Evolutionary conservation across 2,329 filamentous ascomycete genomes (phyloP).

Genomic region (Aspergillus ibericus): DNA sequence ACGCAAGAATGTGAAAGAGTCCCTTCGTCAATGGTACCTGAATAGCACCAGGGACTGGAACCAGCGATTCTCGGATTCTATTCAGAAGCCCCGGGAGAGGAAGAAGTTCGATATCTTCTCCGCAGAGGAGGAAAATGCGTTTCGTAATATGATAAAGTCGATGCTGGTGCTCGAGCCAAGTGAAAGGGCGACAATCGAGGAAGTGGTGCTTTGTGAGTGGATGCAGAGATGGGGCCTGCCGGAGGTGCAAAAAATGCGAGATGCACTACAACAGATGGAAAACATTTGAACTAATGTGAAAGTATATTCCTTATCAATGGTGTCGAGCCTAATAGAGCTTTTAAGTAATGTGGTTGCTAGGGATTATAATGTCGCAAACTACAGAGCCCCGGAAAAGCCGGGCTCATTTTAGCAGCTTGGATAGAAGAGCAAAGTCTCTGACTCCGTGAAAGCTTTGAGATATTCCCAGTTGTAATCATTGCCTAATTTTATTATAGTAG

Average conservation of each 20-base stretch:
- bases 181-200: slow-evolving; percentile 18
- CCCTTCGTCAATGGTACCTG: slow-evolving; percentile 4
- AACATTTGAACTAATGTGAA: not conserved
- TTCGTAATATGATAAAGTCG: slow-evolving; percentile 16
- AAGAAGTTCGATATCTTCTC: slow-evolving; percentile 3
- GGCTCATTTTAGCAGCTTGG: no score
- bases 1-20: slow-evolving; percentile 9
- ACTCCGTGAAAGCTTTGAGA: no score
- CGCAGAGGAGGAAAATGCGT: slow-evolving; percentile 15
- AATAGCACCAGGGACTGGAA: slow-evolving; percentile 6
- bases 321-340: no score
- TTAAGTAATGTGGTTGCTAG: no score
- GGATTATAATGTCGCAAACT: no score
- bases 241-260: not conserved
- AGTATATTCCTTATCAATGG: no score
- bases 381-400: no score
- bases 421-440: no score
- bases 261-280: no score
- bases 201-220: slow-evolving; percentile 21
- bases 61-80: slow-evolving; percentile 10
- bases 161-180: slow-evolving; percentile 20
- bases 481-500: no score
- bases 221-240: slow-evolving; percentile 22
- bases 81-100: slow-evolving; percentile 5
- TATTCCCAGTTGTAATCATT: no score